A percentile compares a stretch with the other conserved stretches of the same genome.
These are phyloP conservation scores for Raffaelea deltoideospora DNA, from an alignment of 2,329 filamentous ascomycete species.

Conservation along the genomic window DNA sequence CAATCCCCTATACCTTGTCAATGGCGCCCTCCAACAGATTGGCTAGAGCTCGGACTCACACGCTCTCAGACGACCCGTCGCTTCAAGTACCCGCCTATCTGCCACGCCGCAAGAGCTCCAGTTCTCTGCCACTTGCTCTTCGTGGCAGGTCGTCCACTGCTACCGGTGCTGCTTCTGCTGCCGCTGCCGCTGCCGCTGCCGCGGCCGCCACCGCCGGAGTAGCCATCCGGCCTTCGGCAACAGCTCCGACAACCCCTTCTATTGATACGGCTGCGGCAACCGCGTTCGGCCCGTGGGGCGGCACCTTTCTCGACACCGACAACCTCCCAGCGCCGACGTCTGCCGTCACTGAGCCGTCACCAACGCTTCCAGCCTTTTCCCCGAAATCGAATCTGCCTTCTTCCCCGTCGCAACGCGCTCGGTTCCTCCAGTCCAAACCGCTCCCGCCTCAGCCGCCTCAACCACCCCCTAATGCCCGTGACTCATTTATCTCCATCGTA, in stretches of 20 bases:
- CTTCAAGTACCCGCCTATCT: constrained; percentile 1
- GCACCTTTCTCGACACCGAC: constrained; percentile 9
- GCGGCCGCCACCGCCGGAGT: not conserved
- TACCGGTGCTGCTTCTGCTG: no score
- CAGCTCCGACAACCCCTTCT: constrained; percentile 4
- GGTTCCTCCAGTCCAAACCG: no score
- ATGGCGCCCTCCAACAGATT: constrained; percentile 5
- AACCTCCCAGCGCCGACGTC: not conserved
- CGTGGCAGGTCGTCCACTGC: not conserved
- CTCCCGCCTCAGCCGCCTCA: not conserved
- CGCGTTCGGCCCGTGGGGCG: constrained; percentile 5
- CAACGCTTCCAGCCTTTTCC: not conserved
- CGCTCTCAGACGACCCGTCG: constrained; percentile 7
- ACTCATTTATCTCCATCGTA: constrained; percentile 36
- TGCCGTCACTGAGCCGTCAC: not conserved
- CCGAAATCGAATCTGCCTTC: not conserved
- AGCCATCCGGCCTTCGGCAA: not conserved
- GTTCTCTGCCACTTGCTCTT: constrained; percentile 1
- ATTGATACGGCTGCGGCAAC: not conserved
- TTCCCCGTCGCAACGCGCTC: not conserved
- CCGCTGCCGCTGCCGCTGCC: not conserved
- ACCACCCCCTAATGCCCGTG: constrained; percentile 16
- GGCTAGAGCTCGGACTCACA: constrained; percentile 7
- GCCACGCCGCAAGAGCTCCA: constrained; percentile 6
- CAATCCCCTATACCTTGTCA: no score